Base-by-base conservation (phyloP, 768 basidiomycete genomes). In the Suillus cothurnatus region DNA sequence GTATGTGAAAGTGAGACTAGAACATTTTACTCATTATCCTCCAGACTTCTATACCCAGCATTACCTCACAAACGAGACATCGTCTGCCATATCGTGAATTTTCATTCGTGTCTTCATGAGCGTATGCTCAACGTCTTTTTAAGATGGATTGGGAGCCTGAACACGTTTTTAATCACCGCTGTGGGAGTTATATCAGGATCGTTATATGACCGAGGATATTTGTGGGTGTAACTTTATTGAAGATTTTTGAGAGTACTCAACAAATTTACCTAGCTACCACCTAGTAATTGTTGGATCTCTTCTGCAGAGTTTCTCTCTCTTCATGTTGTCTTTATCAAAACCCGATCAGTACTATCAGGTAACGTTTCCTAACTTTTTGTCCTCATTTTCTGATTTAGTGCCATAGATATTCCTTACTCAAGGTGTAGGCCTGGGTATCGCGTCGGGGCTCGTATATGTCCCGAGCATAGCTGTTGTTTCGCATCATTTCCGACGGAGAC, bases 151-250 rank as follows among this genome's bases (percentile, higher is more conserved):
- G 86, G 85, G 12, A 83, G 85, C 43, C 73, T 79, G 19, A 84
- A 87, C 64, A 71, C 85, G 8, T 80, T 83, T 61, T 71, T 86
- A 15, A 72, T 81, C 31, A 71, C 84, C 43, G 76, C 80, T 7
- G 74, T 76, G 49, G 84, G 85, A 1, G 70, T 85, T n/a, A 57
- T 82, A 41, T 77, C 81, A 6, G 86, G 86, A 14, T 77, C 81
- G 52, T 71, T 81, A 4, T 85, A 84, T 67, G 86, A 87, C 53
- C 77, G 77, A 23, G 86, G 86, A 59, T 82, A 85, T 72, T 86
- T 85, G 82, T 83, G 68, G 67, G 80, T 66, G 26, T 41, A 17
- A 38, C 28, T 23, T 38, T 38, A 8, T 36, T 39, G 34, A 34
- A 63, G n/a, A 36, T 11, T 53, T 32, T 41, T 34, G 7, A 55